Base-by-base conservation (phyloP, 176 grass and related monocot genomes). In the Oryza brachyantha region DNA sequence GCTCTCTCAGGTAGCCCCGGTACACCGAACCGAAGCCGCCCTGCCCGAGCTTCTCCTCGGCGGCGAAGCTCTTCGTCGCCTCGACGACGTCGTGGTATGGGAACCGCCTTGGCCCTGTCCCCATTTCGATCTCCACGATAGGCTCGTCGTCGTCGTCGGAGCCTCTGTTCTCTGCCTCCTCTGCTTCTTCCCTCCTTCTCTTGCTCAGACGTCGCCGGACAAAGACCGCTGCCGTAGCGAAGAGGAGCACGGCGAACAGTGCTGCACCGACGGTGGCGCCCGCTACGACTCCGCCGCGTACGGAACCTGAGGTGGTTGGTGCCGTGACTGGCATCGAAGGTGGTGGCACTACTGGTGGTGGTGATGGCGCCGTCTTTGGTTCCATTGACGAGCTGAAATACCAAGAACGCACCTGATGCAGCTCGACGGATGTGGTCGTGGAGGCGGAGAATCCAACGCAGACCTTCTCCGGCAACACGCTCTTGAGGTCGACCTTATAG, bases 381-480 rank as follows among this genome's bases (percentile, higher is more conserved):
- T 80, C 21, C n/a, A 88, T 17, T 27, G 61, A 70, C 10, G 84
- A 86, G 45, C 0, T 78, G 70, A 90, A 86, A 19, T 55, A 41
- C 88, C 88, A 90, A 11, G 72, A 83, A 13, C n/a, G 17, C 1
- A 91, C 9, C 37, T 66, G 16, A 29, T 91, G 84, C n/a, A 74
- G 29, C 64, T 91, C 80, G 0, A 29, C 7, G 11, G 52, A 16
- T 26, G 29, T 3, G 31, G 40, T 10, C 8, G 88, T 86, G 1
- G 88, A 21, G 0, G 84, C 84, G 0, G 88, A 84, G 84, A 91
- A 91, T 60, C 88, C 88, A 10, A 91, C 28, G 7, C 70, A 26
- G 29, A 90, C 83, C 3, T 21, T 14, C 32, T 57, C 60, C 21
- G 84, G 84, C 46, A 86, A 43, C 9, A 22, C 1, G 1, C 43